Conservation (phyloP, 1,284 basidiomycete species). For the Phellopilus nigrolimitatus region DNA sequence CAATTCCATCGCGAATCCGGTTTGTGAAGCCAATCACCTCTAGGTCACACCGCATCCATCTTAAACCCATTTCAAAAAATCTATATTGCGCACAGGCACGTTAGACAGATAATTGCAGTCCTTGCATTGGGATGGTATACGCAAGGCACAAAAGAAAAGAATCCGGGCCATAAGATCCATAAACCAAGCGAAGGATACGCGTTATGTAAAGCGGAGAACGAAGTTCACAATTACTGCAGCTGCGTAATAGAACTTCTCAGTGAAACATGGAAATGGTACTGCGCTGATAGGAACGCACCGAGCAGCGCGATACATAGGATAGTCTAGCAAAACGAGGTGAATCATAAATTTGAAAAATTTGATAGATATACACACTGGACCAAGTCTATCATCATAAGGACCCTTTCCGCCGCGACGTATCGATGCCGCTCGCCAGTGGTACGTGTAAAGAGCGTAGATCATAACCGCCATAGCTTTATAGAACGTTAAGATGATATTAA, state of each 20-base stretch:
- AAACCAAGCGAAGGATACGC: too few relatives aligned
- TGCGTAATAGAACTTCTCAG: constrained; percentile 28
- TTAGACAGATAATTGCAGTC: too few relatives aligned
- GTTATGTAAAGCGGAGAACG: constrained; percentile 68
- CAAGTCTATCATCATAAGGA: constrained; percentile 95
- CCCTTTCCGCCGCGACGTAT: constrained; percentile 90
- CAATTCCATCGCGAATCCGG: too few relatives aligned
- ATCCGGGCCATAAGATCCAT: too few relatives aligned
- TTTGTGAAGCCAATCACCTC: too few relatives aligned
- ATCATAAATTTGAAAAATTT: constrained; percentile 14
- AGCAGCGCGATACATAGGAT: constrained; percentile 82
- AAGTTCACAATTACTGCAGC: constrained; percentile 91
- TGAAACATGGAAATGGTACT: not conserved
- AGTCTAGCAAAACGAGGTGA: constrained; percentile 56
- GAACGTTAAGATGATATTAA: not conserved
- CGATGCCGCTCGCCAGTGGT: constrained; percentile 93
- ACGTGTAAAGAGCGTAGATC: constrained; percentile 92
- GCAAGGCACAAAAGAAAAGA: too few relatives aligned
- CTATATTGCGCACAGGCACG: too few relatives aligned
- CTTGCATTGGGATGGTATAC: too few relatives aligned
- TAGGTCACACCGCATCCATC: too few relatives aligned
- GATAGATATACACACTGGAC: constrained; percentile 55
- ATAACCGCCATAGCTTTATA: constrained; percentile 90
- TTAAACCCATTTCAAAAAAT: too few relatives aligned
- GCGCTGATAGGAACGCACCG: constrained; percentile 42